Percentiles rank a stretch among this genome's conserved stretches.
Conservation (phyloP, 805 yeast genomes). For the Wickerhamiella hasegawae region DNA sequence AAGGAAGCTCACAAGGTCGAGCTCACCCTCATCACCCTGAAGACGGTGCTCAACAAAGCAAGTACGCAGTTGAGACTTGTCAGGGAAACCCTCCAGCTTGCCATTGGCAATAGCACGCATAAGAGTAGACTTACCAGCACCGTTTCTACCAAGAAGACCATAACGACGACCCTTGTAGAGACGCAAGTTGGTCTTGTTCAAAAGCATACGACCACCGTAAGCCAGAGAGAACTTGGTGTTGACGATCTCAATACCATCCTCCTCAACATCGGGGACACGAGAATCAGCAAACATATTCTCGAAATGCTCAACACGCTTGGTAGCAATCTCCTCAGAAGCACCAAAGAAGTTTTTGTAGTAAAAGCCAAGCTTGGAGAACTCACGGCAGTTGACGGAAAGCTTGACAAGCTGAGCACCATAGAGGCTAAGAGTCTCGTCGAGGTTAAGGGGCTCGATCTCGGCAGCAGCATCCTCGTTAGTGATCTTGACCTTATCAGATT, state of each 20-base stretch:
- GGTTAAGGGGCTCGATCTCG: constrained; percentile 19
- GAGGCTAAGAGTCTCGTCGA: constrained; percentile 22
- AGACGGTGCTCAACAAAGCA: constrained; percentile 95
- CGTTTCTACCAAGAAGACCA: constrained; percentile 96
- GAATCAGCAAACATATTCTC: constrained; percentile 23
- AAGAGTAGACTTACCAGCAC: constrained; percentile 96
- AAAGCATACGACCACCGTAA: constrained; percentile 91
- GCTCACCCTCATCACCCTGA: constrained; percentile 86
- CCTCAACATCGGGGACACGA: constrained; percentile 41
- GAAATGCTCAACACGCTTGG: constrained; percentile 17
- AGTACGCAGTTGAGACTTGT: constrained; percentile 68
- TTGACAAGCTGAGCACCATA: constrained; percentile 25
- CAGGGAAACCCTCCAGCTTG: constrained; percentile 94
- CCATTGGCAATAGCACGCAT: constrained; percentile 96
- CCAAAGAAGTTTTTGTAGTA: constrained; percentile 34
- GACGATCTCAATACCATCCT: constrained; percentile 81
- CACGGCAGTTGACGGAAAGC: constrained; percentile 24
- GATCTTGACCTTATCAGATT: constrained; percentile 64
- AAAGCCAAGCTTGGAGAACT: constrained; percentile 19
- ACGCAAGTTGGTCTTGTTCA: constrained; percentile 81
- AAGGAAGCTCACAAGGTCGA: constrained; percentile 77
- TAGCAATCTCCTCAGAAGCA: constrained; percentile 22
- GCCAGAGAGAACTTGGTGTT: constrained; percentile 92
- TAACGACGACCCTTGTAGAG: constrained; percentile 89
- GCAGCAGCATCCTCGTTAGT: constrained; percentile 34